Conservation (phyloP, 768 basidiomycete genomes). For the Lepiota brunneoincarnata region DNA sequence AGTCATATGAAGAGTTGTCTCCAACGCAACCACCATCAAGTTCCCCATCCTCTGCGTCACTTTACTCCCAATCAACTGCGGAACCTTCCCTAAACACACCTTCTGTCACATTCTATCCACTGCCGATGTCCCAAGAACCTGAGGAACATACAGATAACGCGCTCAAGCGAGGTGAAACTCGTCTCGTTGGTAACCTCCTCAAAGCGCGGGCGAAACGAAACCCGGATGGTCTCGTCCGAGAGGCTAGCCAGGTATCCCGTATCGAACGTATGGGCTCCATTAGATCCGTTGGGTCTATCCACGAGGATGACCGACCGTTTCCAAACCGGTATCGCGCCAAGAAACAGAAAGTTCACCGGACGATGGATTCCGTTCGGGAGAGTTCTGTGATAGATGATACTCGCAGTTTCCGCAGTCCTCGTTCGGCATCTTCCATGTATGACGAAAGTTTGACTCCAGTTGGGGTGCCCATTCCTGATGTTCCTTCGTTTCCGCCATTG, state of each 20-base stretch:
- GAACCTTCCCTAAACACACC: neutral
- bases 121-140: neutral
- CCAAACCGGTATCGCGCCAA: slow-evolving; percentile 3
- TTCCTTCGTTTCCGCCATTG: too few species aligned
- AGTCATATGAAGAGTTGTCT: neutral
- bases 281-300: slow-evolving; percentile 1
- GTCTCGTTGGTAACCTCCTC: slow-evolving; percentile 10
- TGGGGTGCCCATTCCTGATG: too few species aligned
- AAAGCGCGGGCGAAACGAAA: slow-evolving; percentile 10
- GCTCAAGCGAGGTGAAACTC: neutral
- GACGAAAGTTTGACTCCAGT: too few species aligned
- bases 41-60: slow-evolving; percentile 1
- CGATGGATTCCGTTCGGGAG: neutral
- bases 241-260: slow-evolving; percentile 4
- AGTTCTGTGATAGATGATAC: neutral
- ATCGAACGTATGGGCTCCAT: slow-evolving; percentile 12
- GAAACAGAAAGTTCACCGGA: neutral
- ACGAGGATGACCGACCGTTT: neutral
- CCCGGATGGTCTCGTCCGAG: slow-evolving; percentile 7
- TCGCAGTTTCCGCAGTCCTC: neutral
- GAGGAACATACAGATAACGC: neutral
- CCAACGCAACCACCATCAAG: neutral
- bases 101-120: neutral
- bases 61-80: slow-evolving; percentile 10
- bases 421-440: neutral